phyloP scores from a whole-genome alignment of 2,329 filamentous ascomycete genomes.

The Aspergillus carbonarius region DNA sequence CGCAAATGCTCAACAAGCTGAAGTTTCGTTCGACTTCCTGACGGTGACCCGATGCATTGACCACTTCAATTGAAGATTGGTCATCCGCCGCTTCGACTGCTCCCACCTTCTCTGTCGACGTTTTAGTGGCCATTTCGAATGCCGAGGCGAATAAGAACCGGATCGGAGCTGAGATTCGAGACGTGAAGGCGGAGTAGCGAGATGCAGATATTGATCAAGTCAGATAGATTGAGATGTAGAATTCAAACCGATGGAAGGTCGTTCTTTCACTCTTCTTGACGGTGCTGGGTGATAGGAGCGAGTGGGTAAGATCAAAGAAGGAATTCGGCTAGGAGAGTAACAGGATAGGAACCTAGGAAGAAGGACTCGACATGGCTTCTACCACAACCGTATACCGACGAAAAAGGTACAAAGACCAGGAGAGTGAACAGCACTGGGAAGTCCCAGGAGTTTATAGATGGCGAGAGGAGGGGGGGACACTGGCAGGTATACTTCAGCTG shows the following conservation, averaged over 20 bases:
- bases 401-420: constrained; percentile 4
- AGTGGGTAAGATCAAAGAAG: not conserved
- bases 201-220: not conserved
- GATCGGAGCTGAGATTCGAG: not conserved
- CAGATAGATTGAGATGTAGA: not conserved
- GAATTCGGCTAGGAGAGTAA: not conserved
- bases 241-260: not conserved
- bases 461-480: no score
- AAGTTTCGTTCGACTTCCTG: constrained; percentile 66
- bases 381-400: not conserved
- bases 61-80: constrained; percentile 37
- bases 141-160: not conserved
- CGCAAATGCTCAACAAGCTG: constrained; percentile 59
- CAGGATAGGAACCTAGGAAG: not conserved
- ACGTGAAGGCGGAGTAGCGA: not conserved
- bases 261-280: not conserved
- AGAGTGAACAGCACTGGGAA: not conserved
- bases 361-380: not conserved
- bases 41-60: constrained; percentile 64
- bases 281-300: not conserved
- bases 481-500: not conserved
- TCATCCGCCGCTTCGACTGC: constrained; percentile 28
- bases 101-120: constrained; percentile 23
- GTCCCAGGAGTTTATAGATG: constrained; percentile 13
- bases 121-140: constrained; percentile 17